Evolutionary conservation across 202 grass and related monocot species (phyloP).

Genomic region (Tripidium arundinaceum): DNA sequence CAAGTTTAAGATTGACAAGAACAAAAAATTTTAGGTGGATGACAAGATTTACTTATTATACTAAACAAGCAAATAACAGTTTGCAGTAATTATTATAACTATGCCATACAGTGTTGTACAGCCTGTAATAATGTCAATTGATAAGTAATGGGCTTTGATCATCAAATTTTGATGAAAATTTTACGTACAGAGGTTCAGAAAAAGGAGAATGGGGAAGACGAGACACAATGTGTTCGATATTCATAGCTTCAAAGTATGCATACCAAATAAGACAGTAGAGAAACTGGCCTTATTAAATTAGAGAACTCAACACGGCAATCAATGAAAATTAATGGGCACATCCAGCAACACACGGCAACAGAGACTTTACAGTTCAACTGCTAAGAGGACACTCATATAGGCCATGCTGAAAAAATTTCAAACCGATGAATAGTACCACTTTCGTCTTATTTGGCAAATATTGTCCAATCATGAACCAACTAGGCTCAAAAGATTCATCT

Average conservation of each 20-base stretch:
- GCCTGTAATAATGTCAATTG: background rate
- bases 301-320: background rate
- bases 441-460: too few species aligned
- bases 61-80: background rate
- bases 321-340: background rate
- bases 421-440: too few species aligned
- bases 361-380: background rate
- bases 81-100: background rate
- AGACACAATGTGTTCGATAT: background rate
- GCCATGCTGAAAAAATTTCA: too few species aligned
- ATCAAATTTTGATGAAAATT: background rate
- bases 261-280: background rate
- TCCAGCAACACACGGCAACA: background rate
- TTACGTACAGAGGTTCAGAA: constrained; percentile 19
- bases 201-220: background rate
- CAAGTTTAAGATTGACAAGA: background rate
- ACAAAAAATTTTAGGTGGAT: background rate
- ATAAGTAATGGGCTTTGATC: constrained; percentile 1
- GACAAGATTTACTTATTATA: background rate
- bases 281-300: background rate
- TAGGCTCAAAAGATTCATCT: too few species aligned
- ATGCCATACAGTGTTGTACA: background rate
- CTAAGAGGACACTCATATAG: background rate
- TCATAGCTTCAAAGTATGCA: constrained; percentile 8
- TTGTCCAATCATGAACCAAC: too few species aligned